Conservation (phyloP, 208 protist genomes). For the Trypanosoma brucei region DNA sequence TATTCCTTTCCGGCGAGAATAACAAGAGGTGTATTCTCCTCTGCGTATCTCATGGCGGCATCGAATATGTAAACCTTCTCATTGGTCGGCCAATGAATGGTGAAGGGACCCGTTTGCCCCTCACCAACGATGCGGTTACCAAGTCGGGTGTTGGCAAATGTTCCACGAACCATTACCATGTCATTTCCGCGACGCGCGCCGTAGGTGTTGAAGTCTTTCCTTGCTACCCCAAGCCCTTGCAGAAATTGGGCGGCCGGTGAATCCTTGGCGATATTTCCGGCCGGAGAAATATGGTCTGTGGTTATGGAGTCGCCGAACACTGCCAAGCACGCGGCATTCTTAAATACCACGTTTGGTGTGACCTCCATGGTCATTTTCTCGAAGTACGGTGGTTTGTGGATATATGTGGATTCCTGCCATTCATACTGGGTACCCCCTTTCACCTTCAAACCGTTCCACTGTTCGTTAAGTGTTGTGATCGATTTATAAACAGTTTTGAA, state of each 20-base stretch:
- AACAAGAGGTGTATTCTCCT: constrained; percentile 63
- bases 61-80: constrained; percentile 94
- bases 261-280: constrained; percentile 93
- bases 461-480: constrained; percentile 86
- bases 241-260: constrained; percentile 91
- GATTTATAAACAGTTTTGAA: constrained; percentile 90
- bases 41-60: constrained; percentile 89
- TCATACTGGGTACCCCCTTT: constrained; percentile 86
- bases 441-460: constrained; percentile 90
- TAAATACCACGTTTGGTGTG: constrained; percentile 51
- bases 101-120: constrained; percentile 90
- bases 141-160: constrained; percentile 94
- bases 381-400: constrained; percentile 96
- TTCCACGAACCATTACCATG: constrained; percentile 94
- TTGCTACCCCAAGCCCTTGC: constrained; percentile 67
- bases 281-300: constrained; percentile 96
- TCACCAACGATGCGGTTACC: constrained; percentile 89
- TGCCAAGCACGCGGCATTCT: constrained; percentile 83
- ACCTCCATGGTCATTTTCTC: constrained; percentile 66
- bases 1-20: constrained; percentile 95
- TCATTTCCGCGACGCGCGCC: constrained; percentile 95
- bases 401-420: constrained; percentile 96
- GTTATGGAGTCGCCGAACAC: constrained; percentile 95
- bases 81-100: constrained; percentile 86
- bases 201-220: constrained; percentile 95